Evolutionary conservation across 2,329 filamentous ascomycete species (phyloP).

Genomic region (Neurospora sp.): DNA sequence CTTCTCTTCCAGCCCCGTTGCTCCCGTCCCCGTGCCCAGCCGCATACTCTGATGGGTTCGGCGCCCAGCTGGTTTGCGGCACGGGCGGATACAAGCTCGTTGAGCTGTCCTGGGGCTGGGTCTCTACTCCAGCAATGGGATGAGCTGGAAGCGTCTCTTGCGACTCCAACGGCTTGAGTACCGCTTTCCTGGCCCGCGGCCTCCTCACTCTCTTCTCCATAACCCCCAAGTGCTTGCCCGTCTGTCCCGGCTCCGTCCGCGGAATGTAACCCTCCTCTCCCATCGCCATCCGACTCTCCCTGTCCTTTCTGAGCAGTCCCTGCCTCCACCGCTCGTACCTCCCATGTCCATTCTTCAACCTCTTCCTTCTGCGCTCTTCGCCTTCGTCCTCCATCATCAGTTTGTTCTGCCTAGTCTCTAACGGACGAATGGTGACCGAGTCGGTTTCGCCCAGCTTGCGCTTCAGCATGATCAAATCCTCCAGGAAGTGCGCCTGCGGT

Average conservation of each 20-base stretch:
- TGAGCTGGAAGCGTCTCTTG: neutral
- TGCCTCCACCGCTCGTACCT: constrained; percentile 15
- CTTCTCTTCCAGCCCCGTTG: neutral
- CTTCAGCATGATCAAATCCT: constrained; percentile 57
- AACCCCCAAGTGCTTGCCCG: neutral
- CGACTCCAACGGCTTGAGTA: neutral
- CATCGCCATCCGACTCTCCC: constrained; percentile 7
- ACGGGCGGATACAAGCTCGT: neutral
- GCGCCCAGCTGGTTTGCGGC: neutral
- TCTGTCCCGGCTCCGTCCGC: neutral
- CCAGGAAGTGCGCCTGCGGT: constrained; percentile 48
- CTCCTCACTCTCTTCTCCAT: neutral
- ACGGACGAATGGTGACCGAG: constrained; percentile 50
- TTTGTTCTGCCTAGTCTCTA: constrained; percentile 22
- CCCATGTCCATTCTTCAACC: constrained; percentile 18
- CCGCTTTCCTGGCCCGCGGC: neutral
- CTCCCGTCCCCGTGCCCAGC: neutral
- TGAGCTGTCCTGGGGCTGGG: neutral
- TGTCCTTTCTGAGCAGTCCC: constrained; percentile 6
- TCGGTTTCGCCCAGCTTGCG: constrained; percentile 54
- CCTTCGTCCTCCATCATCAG: constrained; percentile 33
- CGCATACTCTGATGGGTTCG: neutral
- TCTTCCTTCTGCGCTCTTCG: constrained; percentile 26
- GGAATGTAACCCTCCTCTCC: constrained; percentile 13
- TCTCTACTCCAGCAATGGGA: neutral